phyloP scores from a whole-genome alignment of 2,329 filamentous ascomycete genomes.

The Hypoxylon sp. region DNA sequence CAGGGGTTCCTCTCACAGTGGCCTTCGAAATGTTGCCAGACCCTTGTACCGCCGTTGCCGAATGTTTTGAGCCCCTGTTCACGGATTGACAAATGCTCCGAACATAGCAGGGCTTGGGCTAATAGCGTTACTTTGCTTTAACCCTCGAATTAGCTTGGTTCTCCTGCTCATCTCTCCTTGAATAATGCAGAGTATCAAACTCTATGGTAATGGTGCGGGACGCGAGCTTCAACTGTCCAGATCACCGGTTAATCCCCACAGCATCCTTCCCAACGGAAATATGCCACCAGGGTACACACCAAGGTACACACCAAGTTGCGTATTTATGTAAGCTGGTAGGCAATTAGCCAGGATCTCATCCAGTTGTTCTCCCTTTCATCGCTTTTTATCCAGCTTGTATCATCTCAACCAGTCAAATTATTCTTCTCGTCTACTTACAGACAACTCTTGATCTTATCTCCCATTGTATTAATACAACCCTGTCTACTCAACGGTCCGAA shows the following conservation, averaged over 20 bases:
- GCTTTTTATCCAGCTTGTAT: background rate
- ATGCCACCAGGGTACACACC: background rate
- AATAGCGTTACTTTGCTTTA: background rate
- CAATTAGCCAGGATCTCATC: background rate
- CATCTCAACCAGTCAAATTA: background rate
- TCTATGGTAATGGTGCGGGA: background rate
- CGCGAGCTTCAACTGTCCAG: background rate
- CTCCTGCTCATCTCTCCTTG: too few relatives aligned
- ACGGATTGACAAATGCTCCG: background rate
- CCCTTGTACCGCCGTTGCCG: background rate
- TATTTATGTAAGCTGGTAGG: conserved; percentile 15
- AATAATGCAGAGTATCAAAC: background rate
- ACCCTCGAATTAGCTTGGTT: background rate
- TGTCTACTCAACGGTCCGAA: background rate
- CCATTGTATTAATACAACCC: background rate
- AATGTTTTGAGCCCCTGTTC: background rate
- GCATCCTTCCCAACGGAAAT: background rate
- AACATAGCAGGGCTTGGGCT: background rate
- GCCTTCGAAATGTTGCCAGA: background rate
- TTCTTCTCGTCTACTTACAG: background rate
- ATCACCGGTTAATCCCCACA: background rate
- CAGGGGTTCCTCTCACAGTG: background rate
- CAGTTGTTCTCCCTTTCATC: background rate
- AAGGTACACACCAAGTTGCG: background rate
- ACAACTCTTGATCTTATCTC: background rate